phyloP scores from a whole-genome alignment of 805 yeast species.

The Zygotorulaspora chibaensis region DNA sequence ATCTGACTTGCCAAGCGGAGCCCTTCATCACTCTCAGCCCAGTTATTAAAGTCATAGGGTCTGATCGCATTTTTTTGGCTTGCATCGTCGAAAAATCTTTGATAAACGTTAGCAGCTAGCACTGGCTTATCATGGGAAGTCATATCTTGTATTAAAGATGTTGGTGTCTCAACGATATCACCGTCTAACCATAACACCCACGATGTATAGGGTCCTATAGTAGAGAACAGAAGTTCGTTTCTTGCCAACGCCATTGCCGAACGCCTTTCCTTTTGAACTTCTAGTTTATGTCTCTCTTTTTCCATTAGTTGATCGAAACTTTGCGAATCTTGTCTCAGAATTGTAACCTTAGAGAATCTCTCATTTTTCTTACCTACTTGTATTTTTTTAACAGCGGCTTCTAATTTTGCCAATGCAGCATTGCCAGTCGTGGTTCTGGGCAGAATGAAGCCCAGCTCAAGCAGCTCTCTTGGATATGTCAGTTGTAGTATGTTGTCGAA shows the following conservation, averaged over 20 bases:
- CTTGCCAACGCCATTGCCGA: slow-evolving; percentile 90
- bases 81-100: slow-evolving; percentile 63
- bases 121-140: slow-evolving; percentile 82
- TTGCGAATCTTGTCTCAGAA: slow-evolving; percentile 85
- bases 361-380: slow-evolving; percentile 61
- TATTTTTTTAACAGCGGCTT: slow-evolving; percentile 64
- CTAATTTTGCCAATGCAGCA: slow-evolving; percentile 64
- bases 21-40: slow-evolving; percentile 87
- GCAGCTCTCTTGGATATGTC: slow-evolving; percentile 76
- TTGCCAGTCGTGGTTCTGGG: slow-evolving; percentile 86
- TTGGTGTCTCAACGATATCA: slow-evolving; percentile 87
- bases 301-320: slow-evolving; percentile 72
- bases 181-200: slow-evolving; percentile 98
- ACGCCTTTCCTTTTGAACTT: slow-evolving; percentile 84
- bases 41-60: slow-evolving; percentile 93
- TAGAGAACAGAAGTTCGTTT: slow-evolving; percentile 83
- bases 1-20: slow-evolving; percentile 63
- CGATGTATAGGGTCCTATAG: slow-evolving; percentile 82
- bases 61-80: slow-evolving; percentile 56
- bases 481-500: slow-evolving; percentile 79
- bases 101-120: slow-evolving; percentile 89
- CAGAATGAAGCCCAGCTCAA: slow-evolving; percentile 87
- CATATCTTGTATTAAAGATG: slow-evolving; percentile 79
- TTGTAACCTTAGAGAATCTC: slow-evolving; percentile 78
- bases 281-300: slow-evolving; percentile 84